Base-by-base conservation (phyloP, 108 stramenopile genomes). In the Craspedostauros australis region DNA sequence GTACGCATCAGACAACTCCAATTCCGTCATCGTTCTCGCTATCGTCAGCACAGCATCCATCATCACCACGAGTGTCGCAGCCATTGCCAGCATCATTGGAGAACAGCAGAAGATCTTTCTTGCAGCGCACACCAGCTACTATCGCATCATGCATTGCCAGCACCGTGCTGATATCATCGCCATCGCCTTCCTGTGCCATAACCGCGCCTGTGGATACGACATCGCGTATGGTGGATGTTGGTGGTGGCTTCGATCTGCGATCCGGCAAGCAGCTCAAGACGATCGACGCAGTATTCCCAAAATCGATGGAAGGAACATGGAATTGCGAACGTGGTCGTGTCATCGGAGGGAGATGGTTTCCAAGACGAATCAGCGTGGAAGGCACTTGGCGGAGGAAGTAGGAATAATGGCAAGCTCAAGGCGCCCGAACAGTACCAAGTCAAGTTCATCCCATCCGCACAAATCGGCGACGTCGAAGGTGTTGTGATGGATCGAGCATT, bases 171-270 rank as follows among this genome's bases (percentile, higher is more conserved):
- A n/a, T n/a, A n/a, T n/a, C n/a, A n/a, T n/a, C n/a, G n/a, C n/a
- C n/a, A n/a, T n/a, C n/a, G n/a, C n/a, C n/a, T n/a, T n/a, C n/a
- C n/a, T n/a, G n/a, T n/a, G n/a, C n/a, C n/a, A n/a, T n/a, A n/a
- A n/a, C n/a, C n/a, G n/a, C n/a, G n/a, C n/a, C n/a, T n/a, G n/a
- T n/a, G n/a, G n/a, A n/a, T n/a, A n/a, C n/a, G n/a, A n/a, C 26
- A 33, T 33, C 63, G 2, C 58, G 67, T n/a, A 32, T 43, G 28
- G 73, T 75, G 38, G 80, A 63, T 30, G 45, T 81, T n/a, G 80
- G 80, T 8, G 66, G 70, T 33, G 80, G 80, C 12, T 77, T 74
- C 23, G 80, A 81, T 50, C 40, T 81, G 3, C 54, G 66, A 8
- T 59, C 70, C 23, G 72, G 44, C 1, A 44, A 33, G 0, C 29